Evolutionary conservation across 441 rosid genomes (phyloP), one percentile per base, ranked within the genome.

Genomic region (Geranium incanum): DNA sequence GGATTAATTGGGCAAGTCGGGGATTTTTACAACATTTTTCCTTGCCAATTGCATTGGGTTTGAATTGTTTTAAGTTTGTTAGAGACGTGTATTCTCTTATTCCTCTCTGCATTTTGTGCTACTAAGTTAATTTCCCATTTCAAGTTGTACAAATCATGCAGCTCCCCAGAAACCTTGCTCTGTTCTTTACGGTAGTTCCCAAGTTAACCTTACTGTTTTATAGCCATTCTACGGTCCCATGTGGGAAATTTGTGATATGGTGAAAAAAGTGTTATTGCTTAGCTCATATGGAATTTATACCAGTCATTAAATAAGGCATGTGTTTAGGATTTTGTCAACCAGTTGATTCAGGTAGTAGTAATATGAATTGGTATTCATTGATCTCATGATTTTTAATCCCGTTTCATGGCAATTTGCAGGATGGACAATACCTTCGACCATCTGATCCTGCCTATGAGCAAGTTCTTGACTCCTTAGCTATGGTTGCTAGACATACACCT

Each of bases 401-500:
- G 18, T 28, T 73, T 36, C 37, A 7, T 71, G 65, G 72, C 62
- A n/a, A 72, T 75, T 72, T 83, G 59, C 85, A 92, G 97, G 97
- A 94, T 88, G 97, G 99, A 64, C 99, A 92, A 75, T 94, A 92
- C 74, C 97, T 94, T 80, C 88, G 99, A 70, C 97, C 98, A 72
- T 86, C 97, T 37, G 95, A 95, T 76, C 99, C 98, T 72, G 97
- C 98, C 36, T 95, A 95, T 77, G 98, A 92, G 82, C 99, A 95
- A 83, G 99, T 95, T 63, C 74, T 95, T 57, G 99, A 92, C 86
- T 95, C 98, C 5, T 82, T 95, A 84, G 99, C 99, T 73, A 95
- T 95, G 98, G 81, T 92, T 84, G 99, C 99, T 0, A 88, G 87
- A n/a, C 99, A 95, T 81, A 95, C 98, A 45, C 99, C 99, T 45